Evolutionary conservation across 495 filamentous ascomycete genomes (phyloP).

Genomic region (Tirmania nivea): DNA sequence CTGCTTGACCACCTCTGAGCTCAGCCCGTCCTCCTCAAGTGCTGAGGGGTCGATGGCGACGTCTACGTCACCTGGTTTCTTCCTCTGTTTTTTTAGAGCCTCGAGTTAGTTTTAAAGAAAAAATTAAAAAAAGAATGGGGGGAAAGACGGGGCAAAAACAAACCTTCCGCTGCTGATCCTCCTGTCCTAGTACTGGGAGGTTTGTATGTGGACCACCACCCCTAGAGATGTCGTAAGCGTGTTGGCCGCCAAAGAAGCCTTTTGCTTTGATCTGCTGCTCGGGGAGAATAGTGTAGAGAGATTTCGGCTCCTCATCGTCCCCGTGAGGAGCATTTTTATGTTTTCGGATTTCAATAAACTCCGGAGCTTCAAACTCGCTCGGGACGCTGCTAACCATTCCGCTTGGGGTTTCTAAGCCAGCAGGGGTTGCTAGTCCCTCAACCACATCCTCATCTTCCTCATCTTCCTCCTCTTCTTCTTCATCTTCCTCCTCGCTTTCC

Average conservation of each 20-base stretch:
- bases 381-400: conserved; percentile 61
- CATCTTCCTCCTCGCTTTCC: conserved; percentile 62
- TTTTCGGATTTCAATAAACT: conserved; percentile 71
- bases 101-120: too few species aligned
- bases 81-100: conserved; percentile 40
- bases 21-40: conserved; percentile 49
- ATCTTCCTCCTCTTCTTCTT: conserved; percentile 42
- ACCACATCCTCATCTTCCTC: conserved; percentile 47
- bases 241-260: conserved; percentile 90
- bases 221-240: conserved; percentile 58
- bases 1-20: conserved; percentile 41
- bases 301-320: conserved; percentile 52
- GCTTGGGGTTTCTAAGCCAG: conserved; percentile 59
- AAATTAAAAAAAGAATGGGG: conserved; percentile 1
- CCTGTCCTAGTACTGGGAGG: conserved; percentile 54
- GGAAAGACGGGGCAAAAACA: neutral
- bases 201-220: conserved; percentile 28
- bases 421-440: conserved; percentile 48
- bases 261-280: conserved; percentile 64
- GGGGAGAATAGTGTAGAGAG: conserved; percentile 73
- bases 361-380: conserved; percentile 52
- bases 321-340: conserved; percentile 44
- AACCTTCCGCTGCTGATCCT: conserved; percentile 36
- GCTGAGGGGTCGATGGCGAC: conserved; percentile 70
- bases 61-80: conserved; percentile 88